Base-by-base conservation (phyloP, 768 basidiomycete species). In the Sarcodon sp. region DNA sequence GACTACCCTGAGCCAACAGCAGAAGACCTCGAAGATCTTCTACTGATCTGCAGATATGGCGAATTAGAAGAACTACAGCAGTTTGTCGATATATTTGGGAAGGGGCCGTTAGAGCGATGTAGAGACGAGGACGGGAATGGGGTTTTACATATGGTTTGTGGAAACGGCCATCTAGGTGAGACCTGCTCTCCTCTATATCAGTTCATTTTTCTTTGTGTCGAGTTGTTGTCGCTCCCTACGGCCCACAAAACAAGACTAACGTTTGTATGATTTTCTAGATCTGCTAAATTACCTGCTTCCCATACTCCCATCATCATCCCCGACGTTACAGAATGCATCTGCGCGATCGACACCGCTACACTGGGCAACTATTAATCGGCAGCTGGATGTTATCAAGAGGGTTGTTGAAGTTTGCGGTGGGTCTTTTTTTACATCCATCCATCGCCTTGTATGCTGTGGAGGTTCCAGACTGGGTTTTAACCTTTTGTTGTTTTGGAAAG, bases 351-450 rank as follows among this genome's bases (percentile, higher is more conserved):
- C 87, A 2, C 74, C 93, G 6, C 65, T 96, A 6, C 93, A 97
- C 58, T 96, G 92, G 92, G 91, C 92, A 0, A 78, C 86, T 2
- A 62, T 91, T 36, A 97, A 96, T 61, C 68, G 73, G 2, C 92
- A 93, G 55, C 74, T 94, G 3, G 59, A 64, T 6, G 59, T 80
- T 43, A 71, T 74, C 1, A 71, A 80, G 59, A 69, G 67, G 34
- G 75, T 90, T 32, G 75, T 89, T 9, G 62, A 69, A 46, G 72
- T 70, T 53, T 65, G 73, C 0, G 57, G 54, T 16, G 82, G 1
- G 39, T 41, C 8, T 8, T 41, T 41, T 7, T 15, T 3, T 38
- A 13, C n/a, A 13, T n/a, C n/a, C n/a, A 5, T 21, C 38, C 38
- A 5, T 39, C 38, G 5, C 10, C 4, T 39, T 10, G 38, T n/a